A percentile compares a stretch with the other conserved stretches of the same genome.
Evolutionary conservation across 768 basidiomycete genomes (phyloP).

Genomic region (Suillus tomentosus): DNA sequence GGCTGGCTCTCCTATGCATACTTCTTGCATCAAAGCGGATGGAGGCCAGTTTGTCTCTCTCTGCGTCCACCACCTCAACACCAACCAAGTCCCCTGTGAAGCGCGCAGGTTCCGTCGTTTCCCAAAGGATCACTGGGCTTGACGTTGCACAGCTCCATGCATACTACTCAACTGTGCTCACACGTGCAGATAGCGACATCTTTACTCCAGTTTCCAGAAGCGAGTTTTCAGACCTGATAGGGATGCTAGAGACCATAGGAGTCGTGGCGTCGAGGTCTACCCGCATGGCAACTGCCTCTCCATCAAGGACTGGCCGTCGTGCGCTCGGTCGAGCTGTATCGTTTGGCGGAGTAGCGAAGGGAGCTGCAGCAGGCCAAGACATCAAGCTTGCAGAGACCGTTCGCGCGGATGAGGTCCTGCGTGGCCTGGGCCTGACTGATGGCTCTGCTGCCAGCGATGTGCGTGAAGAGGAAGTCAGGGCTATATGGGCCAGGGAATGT

Average conservation of each 20-base stretch:
- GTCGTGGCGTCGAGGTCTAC: constrained; percentile 46
- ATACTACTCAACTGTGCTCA: constrained; percentile 63
- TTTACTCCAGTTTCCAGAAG: constrained; percentile 71
- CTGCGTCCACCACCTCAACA: constrained; percentile 38
- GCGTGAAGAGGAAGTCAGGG: constrained; percentile 45
- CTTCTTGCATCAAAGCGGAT: constrained; percentile 65
- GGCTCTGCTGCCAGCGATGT: constrained; percentile 30
- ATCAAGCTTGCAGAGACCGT: constrained; percentile 58
- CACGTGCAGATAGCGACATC: constrained; percentile 52
- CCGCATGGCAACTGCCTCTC: constrained; percentile 35
- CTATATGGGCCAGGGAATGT: constrained; percentile 45
- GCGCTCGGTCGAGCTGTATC: constrained; percentile 59
- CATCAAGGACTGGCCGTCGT: constrained; percentile 52
- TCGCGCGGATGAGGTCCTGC: constrained; percentile 67
- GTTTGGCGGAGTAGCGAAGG: constrained; percentile 43
- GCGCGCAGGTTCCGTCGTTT: constrained; percentile 42
- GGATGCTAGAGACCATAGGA: constrained; percentile 74
- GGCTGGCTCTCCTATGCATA: constrained; percentile 65
- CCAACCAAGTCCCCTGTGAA: constrained; percentile 50
- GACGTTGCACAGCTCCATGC: constrained; percentile 64
- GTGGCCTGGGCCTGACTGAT: constrained; percentile 59
- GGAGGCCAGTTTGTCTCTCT: constrained; percentile 56
- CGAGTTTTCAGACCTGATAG: constrained; percentile 74
- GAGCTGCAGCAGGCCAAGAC: constrained; percentile 42
- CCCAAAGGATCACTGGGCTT: constrained; percentile 38